Percentiles rank a stretch among this genome's conserved stretches.
These are phyloP conservation scores for Eremothecium sinecaudum DNA, from an alignment of 1,139 yeast genomes.

Conservation along the genomic window DNA sequence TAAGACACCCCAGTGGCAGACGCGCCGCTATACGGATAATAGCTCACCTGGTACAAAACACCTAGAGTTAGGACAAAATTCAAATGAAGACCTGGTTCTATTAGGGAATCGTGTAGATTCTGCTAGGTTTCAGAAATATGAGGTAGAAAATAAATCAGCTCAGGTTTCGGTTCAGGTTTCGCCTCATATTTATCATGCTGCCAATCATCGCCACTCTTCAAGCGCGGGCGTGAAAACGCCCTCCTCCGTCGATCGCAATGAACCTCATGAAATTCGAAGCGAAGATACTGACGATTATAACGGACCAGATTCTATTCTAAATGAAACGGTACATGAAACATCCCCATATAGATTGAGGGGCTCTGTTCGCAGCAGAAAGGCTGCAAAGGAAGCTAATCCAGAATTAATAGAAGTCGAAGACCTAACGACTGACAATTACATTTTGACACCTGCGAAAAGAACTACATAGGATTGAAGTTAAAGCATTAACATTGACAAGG, in stretches of 20 bases:
- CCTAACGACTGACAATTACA: background rate
- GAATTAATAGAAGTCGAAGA: background rate
- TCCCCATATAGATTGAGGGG: too few species aligned
- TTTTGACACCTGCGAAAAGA: too few species aligned
- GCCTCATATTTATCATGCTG: background rate
- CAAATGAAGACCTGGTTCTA: constrained; percentile 1
- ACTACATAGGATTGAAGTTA: too few species aligned
- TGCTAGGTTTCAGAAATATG: background rate
- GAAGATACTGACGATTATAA: background rate
- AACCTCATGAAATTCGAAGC: background rate
- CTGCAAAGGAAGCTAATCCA: background rate
- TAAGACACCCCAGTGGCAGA: too few species aligned
- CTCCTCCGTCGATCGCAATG: background rate
- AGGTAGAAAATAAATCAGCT: constrained; percentile 1
- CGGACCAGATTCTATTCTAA: background rate
- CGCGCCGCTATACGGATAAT: too few species aligned
- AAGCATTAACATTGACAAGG: too few species aligned
- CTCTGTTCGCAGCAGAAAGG: background rate
- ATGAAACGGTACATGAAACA: too few species aligned
- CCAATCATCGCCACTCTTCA: background rate
- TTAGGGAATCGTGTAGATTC: constrained; percentile 1
- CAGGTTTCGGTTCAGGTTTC: background rate
- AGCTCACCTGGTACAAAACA: too few species aligned
- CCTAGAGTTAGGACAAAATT: too few species aligned
- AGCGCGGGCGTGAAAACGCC: background rate